Evolutionary conservation across 345 rosid genomes (phyloP).

Genomic region (Gossypium raimondii): DNA sequence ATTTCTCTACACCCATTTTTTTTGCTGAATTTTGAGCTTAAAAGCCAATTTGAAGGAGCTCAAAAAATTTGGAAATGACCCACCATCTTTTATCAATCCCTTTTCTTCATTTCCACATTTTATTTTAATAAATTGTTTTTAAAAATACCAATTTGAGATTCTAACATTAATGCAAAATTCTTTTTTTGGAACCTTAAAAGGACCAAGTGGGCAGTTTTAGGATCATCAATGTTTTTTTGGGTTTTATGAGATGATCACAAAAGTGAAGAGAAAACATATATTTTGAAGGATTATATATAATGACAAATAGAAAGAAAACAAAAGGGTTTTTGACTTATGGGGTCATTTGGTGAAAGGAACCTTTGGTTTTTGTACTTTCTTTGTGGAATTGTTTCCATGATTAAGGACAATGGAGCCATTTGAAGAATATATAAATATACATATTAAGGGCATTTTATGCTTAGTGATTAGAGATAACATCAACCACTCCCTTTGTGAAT

Average conservation of each 20-base stretch:
- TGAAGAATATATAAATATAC: not conserved
- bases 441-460: constrained; percentile 7
- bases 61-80: constrained; percentile 9
- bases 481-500: constrained; percentile 66
- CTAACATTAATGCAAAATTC: too few relatives aligned
- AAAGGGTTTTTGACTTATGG: constrained; percentile 32
- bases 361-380: constrained; percentile 12
- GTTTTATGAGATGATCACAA: not conserved
- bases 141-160: too few relatives aligned
- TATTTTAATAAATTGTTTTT: not conserved
- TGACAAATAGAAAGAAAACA: constrained; percentile 27
- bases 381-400: constrained; percentile 29
- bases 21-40: not conserved
- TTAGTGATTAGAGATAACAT: constrained; percentile 22
- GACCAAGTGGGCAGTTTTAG: not conserved
- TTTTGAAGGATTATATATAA: not conserved
- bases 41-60: not conserved
- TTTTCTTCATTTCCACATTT: not conserved
- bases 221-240: not conserved
- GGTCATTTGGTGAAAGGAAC: constrained; percentile 14
- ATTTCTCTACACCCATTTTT: not conserved
- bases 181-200: not conserved
- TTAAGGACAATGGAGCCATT: constrained; percentile 10
- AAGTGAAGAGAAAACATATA: not conserved
- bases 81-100: constrained; percentile 8